Conservation (phyloP, 139 green algal species). For the Picochlorum sp. region DNA sequence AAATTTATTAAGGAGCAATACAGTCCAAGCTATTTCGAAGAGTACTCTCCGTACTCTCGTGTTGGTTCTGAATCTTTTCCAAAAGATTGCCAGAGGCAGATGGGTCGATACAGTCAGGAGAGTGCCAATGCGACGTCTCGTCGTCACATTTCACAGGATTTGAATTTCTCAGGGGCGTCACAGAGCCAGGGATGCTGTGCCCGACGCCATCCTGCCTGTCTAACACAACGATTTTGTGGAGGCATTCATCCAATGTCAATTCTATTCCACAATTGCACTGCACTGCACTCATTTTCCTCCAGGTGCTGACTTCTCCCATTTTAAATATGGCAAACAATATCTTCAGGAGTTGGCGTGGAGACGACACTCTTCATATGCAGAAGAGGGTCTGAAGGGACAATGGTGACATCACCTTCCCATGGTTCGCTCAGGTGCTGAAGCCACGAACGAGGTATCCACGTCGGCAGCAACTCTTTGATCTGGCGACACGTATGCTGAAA, state of each 20-base stretch:
- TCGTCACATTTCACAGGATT: constrained; percentile 17
- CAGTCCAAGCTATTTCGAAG: not conserved
- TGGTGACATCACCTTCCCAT: constrained; percentile 91
- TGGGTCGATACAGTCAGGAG: constrained; percentile 9
- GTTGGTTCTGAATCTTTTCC: not conserved
- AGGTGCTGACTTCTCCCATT: constrained; percentile 68
- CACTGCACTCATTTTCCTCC: constrained; percentile 80
- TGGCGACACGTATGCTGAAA: constrained; percentile 79
- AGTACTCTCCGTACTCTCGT: not conserved
- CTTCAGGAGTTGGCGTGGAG: constrained; percentile 31
- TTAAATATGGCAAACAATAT: constrained; percentile 11
- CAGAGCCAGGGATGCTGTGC: constrained; percentile 3
- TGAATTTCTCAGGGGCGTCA: not conserved
- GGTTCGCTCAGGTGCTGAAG: constrained; percentile 72
- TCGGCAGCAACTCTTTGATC: constrained; percentile 58
- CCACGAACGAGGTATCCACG: constrained; percentile 35
- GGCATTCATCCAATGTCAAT: constrained; percentile 72
- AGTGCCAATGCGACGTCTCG: not conserved
- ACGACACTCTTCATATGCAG: constrained; percentile 65
- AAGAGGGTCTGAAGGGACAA: constrained; percentile 63
- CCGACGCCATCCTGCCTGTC: constrained; percentile 18
- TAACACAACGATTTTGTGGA: constrained; percentile 42
- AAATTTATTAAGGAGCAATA: not conserved
- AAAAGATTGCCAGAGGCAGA: constrained; percentile 1
- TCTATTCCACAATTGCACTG: constrained; percentile 87